A percentile compares a stretch with the other conserved stretches of the same genome.
Conservation (phyloP, 306 rosid species). For the Arachis stenosperma region DNA sequence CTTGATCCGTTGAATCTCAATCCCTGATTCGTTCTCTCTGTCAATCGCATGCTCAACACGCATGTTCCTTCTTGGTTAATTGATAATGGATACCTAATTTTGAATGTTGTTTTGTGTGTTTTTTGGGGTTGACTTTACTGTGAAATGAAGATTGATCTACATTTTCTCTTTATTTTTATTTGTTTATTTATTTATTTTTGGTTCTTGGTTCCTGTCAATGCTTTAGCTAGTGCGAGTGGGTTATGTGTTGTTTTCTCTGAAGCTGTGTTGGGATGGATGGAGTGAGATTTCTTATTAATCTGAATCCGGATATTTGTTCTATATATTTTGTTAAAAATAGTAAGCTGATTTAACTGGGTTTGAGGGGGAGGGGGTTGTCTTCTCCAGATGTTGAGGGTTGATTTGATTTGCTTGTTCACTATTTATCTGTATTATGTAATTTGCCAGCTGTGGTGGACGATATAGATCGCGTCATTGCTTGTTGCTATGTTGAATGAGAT, state of each 20-base stretch:
- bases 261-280: slow-evolving; percentile 28
- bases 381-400: not conserved
- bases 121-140: slow-evolving; percentile 44
- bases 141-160: slow-evolving; percentile 41
- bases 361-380: slow-evolving; percentile 1
- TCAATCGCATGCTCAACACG: slow-evolving; percentile 36
- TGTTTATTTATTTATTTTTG: not conserved
- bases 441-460: slow-evolving; percentile 4
- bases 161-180: not conserved
- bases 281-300: slow-evolving; percentile 32
- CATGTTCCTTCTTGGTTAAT: slow-evolving; percentile 23
- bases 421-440: not conserved
- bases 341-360: slow-evolving; percentile 28
- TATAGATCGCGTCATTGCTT: slow-evolving; percentile 25
- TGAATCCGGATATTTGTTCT: slow-evolving; percentile 31
- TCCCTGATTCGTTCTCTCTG: slow-evolving; percentile 28
- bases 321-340: not conserved
- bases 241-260: not conserved
- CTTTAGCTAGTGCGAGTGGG: slow-evolving; percentile 35
- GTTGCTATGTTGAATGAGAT: slow-evolving; percentile 2
- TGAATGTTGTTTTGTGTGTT: not conserved
- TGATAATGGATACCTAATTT: slow-evolving; percentile 4
- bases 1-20: slow-evolving; percentile 49
- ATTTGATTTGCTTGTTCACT: slow-evolving; percentile 30
- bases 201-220: slow-evolving; percentile 13